Conservation (phyloP, 192 early-diverging fungal genomes). For the Linnemannia schmuckeri region DNA sequence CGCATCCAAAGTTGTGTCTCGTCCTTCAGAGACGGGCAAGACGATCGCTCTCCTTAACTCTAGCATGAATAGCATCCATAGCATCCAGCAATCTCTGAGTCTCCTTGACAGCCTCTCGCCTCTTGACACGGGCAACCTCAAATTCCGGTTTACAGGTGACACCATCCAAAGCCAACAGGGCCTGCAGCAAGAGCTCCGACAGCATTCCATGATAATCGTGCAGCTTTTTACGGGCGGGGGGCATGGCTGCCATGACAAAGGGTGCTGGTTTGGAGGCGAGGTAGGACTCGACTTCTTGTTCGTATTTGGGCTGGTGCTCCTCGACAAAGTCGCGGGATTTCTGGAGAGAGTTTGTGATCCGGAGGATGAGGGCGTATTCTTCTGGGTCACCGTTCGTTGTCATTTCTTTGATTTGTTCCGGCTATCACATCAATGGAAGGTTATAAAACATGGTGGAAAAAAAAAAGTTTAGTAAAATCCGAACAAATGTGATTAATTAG, state of each 20-base stretch:
- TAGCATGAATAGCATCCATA: constrained; percentile 78
- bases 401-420: constrained; percentile 57
- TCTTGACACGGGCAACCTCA: constrained; percentile 76
- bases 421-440: constrained; percentile 12
- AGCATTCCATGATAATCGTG: constrained; percentile 74
- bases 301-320: constrained; percentile 63
- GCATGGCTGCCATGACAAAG: constrained; percentile 54
- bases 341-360: constrained; percentile 57
- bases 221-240: constrained; percentile 70
- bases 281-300: constrained; percentile 44
- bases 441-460: neutral
- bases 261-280: constrained; percentile 45
- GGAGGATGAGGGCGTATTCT: constrained; percentile 64
- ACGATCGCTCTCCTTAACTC: constrained; percentile 66
- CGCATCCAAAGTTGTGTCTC: neutral
- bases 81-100: constrained; percentile 83
- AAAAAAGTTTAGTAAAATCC: neutral
- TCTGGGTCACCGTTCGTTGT: constrained; percentile 65
- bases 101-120: constrained; percentile 78
- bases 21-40: constrained; percentile 19
- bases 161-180: constrained; percentile 80
- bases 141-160: constrained; percentile 78
- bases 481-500: too few species aligned
- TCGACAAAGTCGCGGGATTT: constrained; percentile 47
- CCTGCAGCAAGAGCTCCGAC: constrained; percentile 84